Percentiles rank a stretch among this genome's conserved stretches.
These are phyloP conservation scores for Rubus idaeus DNA, from an alignment of 306 rosid genomes.

Conservation along the genomic window DNA sequence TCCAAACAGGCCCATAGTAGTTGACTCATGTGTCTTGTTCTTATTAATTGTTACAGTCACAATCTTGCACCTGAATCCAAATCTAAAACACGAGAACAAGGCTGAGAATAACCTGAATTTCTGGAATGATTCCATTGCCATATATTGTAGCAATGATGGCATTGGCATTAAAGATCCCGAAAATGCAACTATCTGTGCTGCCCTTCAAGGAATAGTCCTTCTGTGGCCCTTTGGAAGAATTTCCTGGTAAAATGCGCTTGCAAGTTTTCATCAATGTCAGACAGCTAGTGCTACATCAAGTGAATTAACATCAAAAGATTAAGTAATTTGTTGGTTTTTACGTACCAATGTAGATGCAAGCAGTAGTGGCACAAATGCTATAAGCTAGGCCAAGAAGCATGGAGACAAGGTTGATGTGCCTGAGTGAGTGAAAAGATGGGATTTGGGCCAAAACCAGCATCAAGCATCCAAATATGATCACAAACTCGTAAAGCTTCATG, in stretches of 20 bases:
- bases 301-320: not conserved
- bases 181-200: constrained; percentile 35
- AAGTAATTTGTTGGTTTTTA: not conserved
- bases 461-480: constrained; percentile 65
- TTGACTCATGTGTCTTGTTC: too few relatives aligned
- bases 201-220: constrained; percentile 69
- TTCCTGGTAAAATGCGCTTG: constrained; percentile 31
- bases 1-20: too few relatives aligned
- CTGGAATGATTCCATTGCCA: constrained; percentile 89
- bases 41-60: too few relatives aligned
- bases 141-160: constrained; percentile 75
- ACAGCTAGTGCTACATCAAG: not conserved
- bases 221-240: constrained; percentile 56
- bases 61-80: too few relatives aligned
- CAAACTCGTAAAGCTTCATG: constrained; percentile 65
- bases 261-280: not conserved
- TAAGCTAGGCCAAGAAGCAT: constrained; percentile 55
- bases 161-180: constrained; percentile 71
- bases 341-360: constrained; percentile 59
- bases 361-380: constrained; percentile 61
- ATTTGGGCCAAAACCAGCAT: constrained; percentile 75
- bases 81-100: not conserved
- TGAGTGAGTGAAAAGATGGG: constrained; percentile 76
- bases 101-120: constrained; percentile 58
- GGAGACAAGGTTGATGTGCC: constrained; percentile 70